phyloP scores from a whole-genome alignment of 257 asterid species.

The Nicotiana tabacum region DNA sequence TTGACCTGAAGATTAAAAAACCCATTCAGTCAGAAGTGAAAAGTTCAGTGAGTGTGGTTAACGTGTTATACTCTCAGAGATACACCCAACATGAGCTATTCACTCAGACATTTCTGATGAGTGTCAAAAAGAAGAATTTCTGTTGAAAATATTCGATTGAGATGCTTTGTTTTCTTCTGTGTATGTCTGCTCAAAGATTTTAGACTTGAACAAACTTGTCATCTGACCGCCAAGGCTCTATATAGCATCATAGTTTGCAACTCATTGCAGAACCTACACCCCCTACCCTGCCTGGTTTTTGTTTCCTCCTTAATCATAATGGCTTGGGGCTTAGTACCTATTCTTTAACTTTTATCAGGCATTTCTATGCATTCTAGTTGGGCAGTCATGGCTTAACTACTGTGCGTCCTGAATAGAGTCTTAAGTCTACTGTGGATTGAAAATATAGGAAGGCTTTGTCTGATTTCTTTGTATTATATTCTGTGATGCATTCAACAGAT shows the following conservation, averaged over 20 bases:
- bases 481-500: background rate
- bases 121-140: background rate
- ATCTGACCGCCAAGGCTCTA: background rate
- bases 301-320: background rate
- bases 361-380: background rate
- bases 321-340: background rate
- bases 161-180: background rate
- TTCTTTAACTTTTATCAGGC: background rate
- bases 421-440: constrained; percentile 3
- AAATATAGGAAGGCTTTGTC: background rate
- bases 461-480: background rate
- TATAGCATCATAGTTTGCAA: background rate
- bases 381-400: background rate
- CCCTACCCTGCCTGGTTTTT: background rate
- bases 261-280: background rate
- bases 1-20: background rate
- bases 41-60: background rate
- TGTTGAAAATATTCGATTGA: background rate
- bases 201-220: background rate
- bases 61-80: background rate
- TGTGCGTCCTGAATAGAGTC: background rate
- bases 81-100: background rate
- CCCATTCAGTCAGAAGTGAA: background rate
- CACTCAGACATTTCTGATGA: background rate
- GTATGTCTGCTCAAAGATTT: background rate